These are phyloP conservation scores for Aureobasidium namibiae DNA, from an alignment of 2,329 filamentous ascomycete genomes.

Conservation along the genomic window DNA sequence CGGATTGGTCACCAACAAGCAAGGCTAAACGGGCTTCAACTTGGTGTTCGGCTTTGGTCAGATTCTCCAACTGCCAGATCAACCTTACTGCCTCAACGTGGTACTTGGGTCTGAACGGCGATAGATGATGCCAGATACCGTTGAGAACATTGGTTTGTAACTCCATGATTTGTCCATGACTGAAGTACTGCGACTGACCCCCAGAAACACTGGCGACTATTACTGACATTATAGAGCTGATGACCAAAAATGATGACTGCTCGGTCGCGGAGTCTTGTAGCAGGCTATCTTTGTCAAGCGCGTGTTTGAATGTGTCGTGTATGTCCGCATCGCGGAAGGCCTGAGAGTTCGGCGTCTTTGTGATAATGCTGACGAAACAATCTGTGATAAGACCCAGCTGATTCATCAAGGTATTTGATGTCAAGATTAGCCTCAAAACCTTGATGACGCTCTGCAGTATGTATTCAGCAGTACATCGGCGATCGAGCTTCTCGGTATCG, in stretches of 20 bases:
- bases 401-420: background rate
- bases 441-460: background rate
- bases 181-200: constrained; percentile 7
- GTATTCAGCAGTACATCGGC: background rate
- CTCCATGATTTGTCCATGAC: constrained; percentile 44
- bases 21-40: constrained; percentile 11
- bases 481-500: background rate
- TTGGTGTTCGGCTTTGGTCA: constrained; percentile 36
- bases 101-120: constrained; percentile 77
- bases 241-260: constrained; percentile 17
- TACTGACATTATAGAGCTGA: constrained; percentile 19
- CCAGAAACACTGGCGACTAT: constrained; percentile 7
- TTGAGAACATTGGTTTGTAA: constrained; percentile 62
- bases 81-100: constrained; percentile 86
- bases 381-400: constrained; percentile 5
- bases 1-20: constrained; percentile 2
- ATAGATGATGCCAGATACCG: constrained; percentile 71
- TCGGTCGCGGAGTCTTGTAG: background rate
- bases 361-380: constrained; percentile 1
- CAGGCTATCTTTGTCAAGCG: background rate
- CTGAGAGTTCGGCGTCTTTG: background rate
- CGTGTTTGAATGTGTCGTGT: background rate
- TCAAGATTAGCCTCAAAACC: background rate
- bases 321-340: background rate
- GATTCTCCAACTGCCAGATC: constrained; percentile 76